A percentile compares a stretch with the other conserved stretches of the same genome.
Conservation (phyloP, 169 alveolate genomes). For the Babesia bovis region DNA sequence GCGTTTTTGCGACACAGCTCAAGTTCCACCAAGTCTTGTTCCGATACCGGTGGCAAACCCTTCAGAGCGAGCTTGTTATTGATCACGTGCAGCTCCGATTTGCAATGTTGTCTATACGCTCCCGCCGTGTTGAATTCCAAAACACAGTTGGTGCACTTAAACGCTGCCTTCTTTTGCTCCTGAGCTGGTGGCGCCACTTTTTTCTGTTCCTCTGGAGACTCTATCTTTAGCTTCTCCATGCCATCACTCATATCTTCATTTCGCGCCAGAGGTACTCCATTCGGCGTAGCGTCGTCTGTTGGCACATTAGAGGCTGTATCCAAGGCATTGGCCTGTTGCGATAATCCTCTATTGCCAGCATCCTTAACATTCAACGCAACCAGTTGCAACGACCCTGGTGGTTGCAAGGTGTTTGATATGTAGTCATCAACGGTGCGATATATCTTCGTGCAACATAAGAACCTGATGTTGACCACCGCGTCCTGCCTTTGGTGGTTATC, state of each 20-base stretch:
- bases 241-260: neutral
- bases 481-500: neutral
- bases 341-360: conserved; percentile 31
- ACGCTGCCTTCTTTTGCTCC: conserved; percentile 31
- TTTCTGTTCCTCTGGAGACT: neutral
- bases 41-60: conserved; percentile 76
- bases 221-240: conserved; percentile 9
- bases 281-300: neutral
- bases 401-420: conserved; percentile 37
- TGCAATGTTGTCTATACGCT: conserved; percentile 74
- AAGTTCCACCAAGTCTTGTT: conserved; percentile 72
- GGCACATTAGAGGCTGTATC: neutral
- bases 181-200: neutral
- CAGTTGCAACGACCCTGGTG: conserved; percentile 65
- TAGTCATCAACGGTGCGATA: conserved; percentile 47
- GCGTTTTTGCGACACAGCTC: conserved; percentile 55
- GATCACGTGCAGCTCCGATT: conserved; percentile 80
- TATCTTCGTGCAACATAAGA: conserved; percentile 53
- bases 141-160: conserved; percentile 76
- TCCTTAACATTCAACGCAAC: conserved; percentile 64
- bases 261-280: neutral
- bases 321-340: neutral
- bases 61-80: conserved; percentile 78
- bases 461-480: conserved; percentile 22
- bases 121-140: conserved; percentile 63